These are phyloP conservation scores for Diutina rugosa DNA, from an alignment of 1,139 yeast species.

Conservation along the genomic window DNA sequence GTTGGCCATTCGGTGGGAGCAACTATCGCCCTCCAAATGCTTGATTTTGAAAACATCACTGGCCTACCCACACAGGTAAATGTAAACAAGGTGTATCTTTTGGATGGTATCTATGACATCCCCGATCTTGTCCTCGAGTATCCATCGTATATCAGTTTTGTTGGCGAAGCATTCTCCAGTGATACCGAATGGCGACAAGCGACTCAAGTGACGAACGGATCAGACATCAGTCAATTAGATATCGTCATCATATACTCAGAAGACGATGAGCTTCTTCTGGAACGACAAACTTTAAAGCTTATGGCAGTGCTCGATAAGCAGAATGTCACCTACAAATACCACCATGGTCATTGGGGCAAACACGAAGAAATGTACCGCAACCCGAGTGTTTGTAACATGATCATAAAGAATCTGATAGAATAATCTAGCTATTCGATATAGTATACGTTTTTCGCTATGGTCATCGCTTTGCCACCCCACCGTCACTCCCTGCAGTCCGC, in stretches of 20 bases:
- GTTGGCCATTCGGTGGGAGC: slow-evolving; percentile 85
- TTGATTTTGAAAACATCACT: no score
- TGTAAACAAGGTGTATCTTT: slow-evolving; percentile 10
- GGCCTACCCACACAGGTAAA: neutral
- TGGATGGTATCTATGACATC: slow-evolving; percentile 44
- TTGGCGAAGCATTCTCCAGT: slow-evolving; percentile 26
- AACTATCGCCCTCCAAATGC: slow-evolving; percentile 46
- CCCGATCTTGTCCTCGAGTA: slow-evolving; percentile 26
- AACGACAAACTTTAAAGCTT: slow-evolving; percentile 13
- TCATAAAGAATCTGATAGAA: neutral
- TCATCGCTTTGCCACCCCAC: neutral
- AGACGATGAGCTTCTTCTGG: slow-evolving; percentile 22
- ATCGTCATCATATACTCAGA: slow-evolving; percentile 15
- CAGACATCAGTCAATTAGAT: neutral
- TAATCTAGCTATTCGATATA: neutral
- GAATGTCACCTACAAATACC: slow-evolving; percentile 4
- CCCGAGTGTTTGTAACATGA: slow-evolving; percentile 5
- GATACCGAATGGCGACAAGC: slow-evolving; percentile 12
- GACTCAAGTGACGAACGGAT: slow-evolving; percentile 11
- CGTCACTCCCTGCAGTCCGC: neutral
- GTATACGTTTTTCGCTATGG: neutral
- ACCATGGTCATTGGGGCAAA: slow-evolving; percentile 15
- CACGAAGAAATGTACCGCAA: slow-evolving; percentile 23
- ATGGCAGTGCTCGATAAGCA: slow-evolving; percentile 8
- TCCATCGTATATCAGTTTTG: slow-evolving; percentile 27